Evolutionary conservation across 208 protist genomes (phyloP), one percentile per base, ranked within the genome.

Genomic region (Leishmania aethiopica): DNA sequence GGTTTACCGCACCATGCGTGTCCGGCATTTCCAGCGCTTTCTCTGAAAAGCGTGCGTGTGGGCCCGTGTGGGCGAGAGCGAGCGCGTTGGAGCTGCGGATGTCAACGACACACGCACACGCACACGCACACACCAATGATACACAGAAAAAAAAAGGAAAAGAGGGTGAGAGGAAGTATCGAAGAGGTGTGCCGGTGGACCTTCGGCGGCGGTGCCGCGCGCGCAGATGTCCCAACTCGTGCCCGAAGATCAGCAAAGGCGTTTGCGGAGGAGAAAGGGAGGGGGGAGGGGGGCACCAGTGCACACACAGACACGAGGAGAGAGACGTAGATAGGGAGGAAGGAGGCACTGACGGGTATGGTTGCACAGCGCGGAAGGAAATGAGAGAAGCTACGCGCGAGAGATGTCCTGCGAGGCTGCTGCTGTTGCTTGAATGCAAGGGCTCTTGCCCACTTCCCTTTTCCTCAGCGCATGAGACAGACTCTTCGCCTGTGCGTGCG

Each of bases 11-110:
- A 6, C 35, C 60, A 3, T 25, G 57, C 1, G 73, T 37, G 64
- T 82, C 82, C 3, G 78, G 51, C 47, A 75, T 71, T 74, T 51
- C 71, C 49, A 15, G 22, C 32, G 11, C 13, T 37, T 22, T 55
- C 67, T 10, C 47, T 42, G 22, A 45, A 32, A 11, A 51, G 45
- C 49, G 70, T 75, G 42, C 42, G 70, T 59, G 40, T 59, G 70
- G 32, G 70, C 40, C 40, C 53, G 42, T 60, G 67, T 66, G 60
- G 19, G 32, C 5, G 42, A 45, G 42, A 45, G 40, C 40, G 40
- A 42, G 40, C 40, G 40, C 40, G 40, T 42, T 42, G 40, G 2
- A 42, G 7, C 40, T 2, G 40, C 40, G 40, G 40, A 42, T 42
- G 40, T 42, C 40, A 42, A 47, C 45, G 45, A 11, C 45, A 47